These are phyloP conservation scores for Chloris gayana DNA, from an alignment of 176 grass and related monocot genomes.

Conservation along the genomic window DNA sequence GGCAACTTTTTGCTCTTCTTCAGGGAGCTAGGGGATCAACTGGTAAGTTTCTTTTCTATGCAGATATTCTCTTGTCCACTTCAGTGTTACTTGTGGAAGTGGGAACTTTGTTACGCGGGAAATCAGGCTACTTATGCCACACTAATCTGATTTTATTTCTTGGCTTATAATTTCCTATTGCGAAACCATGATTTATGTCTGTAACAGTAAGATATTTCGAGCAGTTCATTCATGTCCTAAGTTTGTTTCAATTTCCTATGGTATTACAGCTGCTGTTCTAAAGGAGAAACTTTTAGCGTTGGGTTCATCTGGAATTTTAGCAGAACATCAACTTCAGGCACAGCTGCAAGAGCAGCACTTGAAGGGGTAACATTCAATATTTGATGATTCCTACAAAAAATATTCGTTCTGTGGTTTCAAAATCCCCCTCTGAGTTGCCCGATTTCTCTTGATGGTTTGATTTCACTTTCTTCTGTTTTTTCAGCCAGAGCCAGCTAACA, in stretches of 20 bases:
- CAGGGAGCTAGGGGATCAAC: slow-evolving; percentile 98
- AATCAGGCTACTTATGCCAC: slow-evolving; percentile 17
- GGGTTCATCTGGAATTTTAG: slow-evolving; percentile 96
- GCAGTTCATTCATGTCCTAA: slow-evolving; percentile 14
- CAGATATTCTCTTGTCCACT: slow-evolving; percentile 21
- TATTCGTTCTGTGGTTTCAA: neutral
- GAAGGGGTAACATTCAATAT: slow-evolving; percentile 77
- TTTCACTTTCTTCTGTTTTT: slow-evolving; percentile 42
- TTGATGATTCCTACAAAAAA: neutral
- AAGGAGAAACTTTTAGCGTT: slow-evolving; percentile 94
- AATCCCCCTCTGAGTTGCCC: neutral
- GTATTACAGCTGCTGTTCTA: slow-evolving; percentile 87
- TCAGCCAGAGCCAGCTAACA: slow-evolving; percentile 92
- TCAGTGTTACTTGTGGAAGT: neutral
- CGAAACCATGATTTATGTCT: neutral
- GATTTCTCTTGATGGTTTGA: slow-evolving; percentile 37
- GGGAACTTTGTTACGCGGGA: slow-evolving; percentile 1
- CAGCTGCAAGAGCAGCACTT: slow-evolving; percentile 96
- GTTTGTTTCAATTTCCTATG: slow-evolving; percentile 23
- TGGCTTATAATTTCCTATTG: neutral
- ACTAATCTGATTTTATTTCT: slow-evolving; percentile 13
- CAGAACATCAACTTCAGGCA: slow-evolving; percentile 95
- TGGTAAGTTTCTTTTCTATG: slow-evolving; percentile 53
- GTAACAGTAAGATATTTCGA: slow-evolving; percentile 7
- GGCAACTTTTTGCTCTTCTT: slow-evolving; percentile 95